Conservation (phyloP, 202 grass and related monocot species). For the Elaeis oleifera region DNA sequence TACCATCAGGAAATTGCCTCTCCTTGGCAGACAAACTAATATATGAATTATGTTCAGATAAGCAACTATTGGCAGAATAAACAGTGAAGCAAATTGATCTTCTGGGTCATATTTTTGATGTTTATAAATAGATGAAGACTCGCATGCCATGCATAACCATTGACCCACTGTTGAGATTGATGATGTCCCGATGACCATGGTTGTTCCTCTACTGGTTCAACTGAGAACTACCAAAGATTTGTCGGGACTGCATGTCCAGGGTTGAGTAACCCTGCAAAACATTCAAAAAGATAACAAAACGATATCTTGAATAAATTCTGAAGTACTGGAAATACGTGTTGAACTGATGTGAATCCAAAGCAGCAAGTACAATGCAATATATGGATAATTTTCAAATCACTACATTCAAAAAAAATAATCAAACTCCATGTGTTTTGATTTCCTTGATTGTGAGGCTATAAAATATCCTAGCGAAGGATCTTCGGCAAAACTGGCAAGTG, state of each 20-base stretch:
- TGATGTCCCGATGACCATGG: neutral
- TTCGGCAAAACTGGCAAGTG: neutral
- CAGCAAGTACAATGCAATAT: too few species aligned
- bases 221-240: constrained; percentile 16
- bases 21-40: too few species aligned
- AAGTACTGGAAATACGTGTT: too few species aligned
- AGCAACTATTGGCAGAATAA: neutral
- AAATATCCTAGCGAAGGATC: too few species aligned
- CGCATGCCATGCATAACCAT: neutral
- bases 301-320: too few species aligned
- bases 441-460: too few species aligned
- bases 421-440: neutral
- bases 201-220: constrained; percentile 12
- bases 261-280: constrained; percentile 5
- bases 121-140: neutral
- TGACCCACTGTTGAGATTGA: neutral
- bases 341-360: too few species aligned
- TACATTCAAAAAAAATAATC: neutral
- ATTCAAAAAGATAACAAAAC: neutral
- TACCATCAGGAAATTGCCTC: neutral
- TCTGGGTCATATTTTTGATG: too few species aligned
- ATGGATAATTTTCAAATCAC: too few species aligned
- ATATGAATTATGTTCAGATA: neutral
- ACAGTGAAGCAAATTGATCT: too few species aligned
- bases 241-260: neutral